Evolutionary conservation across 202 grass and related monocot species (phyloP).

Genomic region (Panicum hallii): DNA sequence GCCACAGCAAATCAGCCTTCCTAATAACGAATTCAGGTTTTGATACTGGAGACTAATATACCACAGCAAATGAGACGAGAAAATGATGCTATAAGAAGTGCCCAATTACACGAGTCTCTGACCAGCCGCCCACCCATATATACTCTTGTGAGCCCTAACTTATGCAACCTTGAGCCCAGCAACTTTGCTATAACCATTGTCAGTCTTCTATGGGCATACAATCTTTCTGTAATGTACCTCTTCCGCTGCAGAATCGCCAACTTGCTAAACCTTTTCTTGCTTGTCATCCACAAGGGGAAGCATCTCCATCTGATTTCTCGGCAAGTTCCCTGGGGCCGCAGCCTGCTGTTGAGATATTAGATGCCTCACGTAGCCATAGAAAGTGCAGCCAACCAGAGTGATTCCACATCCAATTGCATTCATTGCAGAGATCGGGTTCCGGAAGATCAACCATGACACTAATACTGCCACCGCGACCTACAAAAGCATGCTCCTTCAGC

Average conservation of each 20-base stretch:
- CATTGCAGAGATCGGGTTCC: slow-evolving; percentile 84
- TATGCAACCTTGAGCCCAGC: neutral
- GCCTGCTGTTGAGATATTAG: slow-evolving; percentile 72
- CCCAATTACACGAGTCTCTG: neutral
- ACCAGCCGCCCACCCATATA: slow-evolving; percentile 17
- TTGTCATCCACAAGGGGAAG: slow-evolving; percentile 85
- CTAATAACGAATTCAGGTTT: slow-evolving; percentile 9
- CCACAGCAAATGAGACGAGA: neutral
- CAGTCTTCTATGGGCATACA: slow-evolving; percentile 4
- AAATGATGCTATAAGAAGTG: slow-evolving; percentile 8
- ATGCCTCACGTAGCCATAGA: slow-evolving; percentile 94
- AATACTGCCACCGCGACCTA: slow-evolving; percentile 93
- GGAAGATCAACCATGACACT: slow-evolving; percentile 93
- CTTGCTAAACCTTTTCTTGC: slow-evolving; percentile 74
- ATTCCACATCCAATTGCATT: slow-evolving; percentile 89
- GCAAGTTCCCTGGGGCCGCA: slow-evolving; percentile 38
- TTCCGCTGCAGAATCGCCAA: slow-evolving; percentile 14
- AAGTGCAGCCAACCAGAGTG: slow-evolving; percentile 89
- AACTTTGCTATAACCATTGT: neutral
- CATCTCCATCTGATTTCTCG: slow-evolving; percentile 72
- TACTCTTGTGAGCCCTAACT: neutral
- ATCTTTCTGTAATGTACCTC: slow-evolving; percentile 27
- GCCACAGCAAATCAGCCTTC: slow-evolving; percentile 1
- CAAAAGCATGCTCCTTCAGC: neutral
- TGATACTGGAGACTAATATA: neutral